phyloP scores from a whole-genome alignment of 1,284 basidiomycete genomes.

The Ganoderma lingzhi region DNA sequence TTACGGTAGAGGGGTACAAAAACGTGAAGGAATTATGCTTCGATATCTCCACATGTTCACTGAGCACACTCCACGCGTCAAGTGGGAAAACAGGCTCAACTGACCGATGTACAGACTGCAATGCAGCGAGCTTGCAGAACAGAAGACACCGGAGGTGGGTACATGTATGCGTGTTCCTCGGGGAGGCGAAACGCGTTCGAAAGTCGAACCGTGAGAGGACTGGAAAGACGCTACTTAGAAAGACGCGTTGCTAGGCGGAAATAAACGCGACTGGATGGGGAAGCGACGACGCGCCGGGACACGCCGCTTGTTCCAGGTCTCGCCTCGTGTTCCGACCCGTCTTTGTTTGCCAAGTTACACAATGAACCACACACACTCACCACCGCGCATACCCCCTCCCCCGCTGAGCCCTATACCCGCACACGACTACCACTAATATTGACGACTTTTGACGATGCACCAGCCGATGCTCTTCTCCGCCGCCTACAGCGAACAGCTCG shows the following conservation, averaged over 20 bases:
- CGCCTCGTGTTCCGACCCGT: conserved; percentile 30
- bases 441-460: conserved; percentile 19
- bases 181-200: neutral
- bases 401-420: conserved; percentile 14
- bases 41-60: neutral
- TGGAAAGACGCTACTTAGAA: too few species aligned
- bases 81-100: neutral
- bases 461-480: conserved; percentile 31
- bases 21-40: neutral
- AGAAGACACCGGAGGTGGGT: neutral
- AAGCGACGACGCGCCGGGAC: conserved; percentile 20
- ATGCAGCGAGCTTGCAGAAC: neutral
- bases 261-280: neutral
- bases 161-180: neutral
- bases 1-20: neutral
- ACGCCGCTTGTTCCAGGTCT: conserved; percentile 24
- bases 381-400: conserved; percentile 24
- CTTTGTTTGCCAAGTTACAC: conserved; percentile 26
- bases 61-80: neutral
- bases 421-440: conserved; percentile 8
- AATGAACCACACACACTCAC: conserved; percentile 32
- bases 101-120: neutral
- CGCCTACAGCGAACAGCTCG: conserved; percentile 29
- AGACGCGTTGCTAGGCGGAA: neutral
- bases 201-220: conserved; percentile 6